A percentile compares a stretch with the other conserved stretches of the same genome.
Conservation (phyloP, 805 yeast species). For the Lachancea mirantina region DNA sequence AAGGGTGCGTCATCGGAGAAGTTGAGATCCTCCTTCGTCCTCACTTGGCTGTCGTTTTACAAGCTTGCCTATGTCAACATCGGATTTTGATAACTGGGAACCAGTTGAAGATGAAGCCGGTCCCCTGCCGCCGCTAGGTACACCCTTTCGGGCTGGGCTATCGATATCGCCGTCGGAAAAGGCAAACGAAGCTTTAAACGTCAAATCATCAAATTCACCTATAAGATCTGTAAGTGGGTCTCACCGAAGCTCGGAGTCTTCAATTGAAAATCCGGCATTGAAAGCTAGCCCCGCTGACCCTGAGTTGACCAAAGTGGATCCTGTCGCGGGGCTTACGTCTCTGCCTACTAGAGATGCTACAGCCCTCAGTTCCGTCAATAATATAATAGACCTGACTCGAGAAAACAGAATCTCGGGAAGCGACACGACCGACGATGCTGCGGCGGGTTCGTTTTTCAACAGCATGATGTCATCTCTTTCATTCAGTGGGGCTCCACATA, state of each 20-base stretch:
- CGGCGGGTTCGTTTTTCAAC: conserved; percentile 17
- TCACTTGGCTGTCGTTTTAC: too few relatives aligned
- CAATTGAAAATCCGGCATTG: conserved; percentile 10
- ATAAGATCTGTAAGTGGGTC: conserved; percentile 7
- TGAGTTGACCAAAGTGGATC: conserved; percentile 20
- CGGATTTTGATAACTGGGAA: conserved; percentile 19
- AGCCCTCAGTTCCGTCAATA: conserved; percentile 18
- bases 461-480: conserved; percentile 18
- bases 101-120: conserved; percentile 14
- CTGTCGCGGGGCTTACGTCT: conserved; percentile 15
- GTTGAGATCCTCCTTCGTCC: too few relatives aligned
- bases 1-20: too few relatives aligned
- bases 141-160: not conserved
- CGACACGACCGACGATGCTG: conserved; percentile 2
- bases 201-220: conserved; percentile 6
- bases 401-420: conserved; percentile 1
- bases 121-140: not conserved
- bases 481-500: conserved; percentile 9
- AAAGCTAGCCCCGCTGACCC: conserved; percentile 28
- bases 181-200: not conserved
- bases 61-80: conserved; percentile 8
- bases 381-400: conserved; percentile 10
- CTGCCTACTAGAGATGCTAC: conserved; percentile 9
- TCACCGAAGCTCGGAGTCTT: conserved; percentile 4
- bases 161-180: not conserved